Base-by-base conservation (phyloP, 2,329 filamentous ascomycete species). In the Colletotrichum noveboracense region DNA sequence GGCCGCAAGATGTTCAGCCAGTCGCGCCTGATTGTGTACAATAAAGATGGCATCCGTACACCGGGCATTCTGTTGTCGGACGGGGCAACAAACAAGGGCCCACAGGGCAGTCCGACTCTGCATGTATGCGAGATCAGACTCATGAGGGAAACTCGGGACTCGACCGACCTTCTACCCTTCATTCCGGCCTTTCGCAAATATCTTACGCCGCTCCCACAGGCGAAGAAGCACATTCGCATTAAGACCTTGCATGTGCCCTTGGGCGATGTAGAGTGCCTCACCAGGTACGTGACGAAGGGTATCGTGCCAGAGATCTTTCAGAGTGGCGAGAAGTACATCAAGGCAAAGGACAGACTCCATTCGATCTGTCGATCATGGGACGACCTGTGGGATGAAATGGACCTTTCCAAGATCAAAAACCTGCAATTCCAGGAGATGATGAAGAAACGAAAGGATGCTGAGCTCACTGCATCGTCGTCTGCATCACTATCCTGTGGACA, bases 161-260 rank as follows among this genome's bases (percentile, higher is more conserved):
- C 94, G 18, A 95, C 93, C n/a, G 96, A 98, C 81, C 88, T 97
- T 43, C 88, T 99, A 13, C 96, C 97, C 0, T 98, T 96, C 81
- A 85, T 98, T 3, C 91, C 94, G 6, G 86, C 87, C 1, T 95
- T 97, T 82, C 90, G 94, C 16, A 88, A 89, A 56, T 87, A 93
- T 61, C 92, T 97, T 78, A 90, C 93, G 13, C 87, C 90, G 14
- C 83, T 98, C 1, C 94, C 95, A 2, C 91, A 92, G 69, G 88
- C 87, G 18, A 92, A 92, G 79, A 90, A 89, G 74, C 91, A 95
- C 24, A 91, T 98, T 81, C 90, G 90, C 13, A 89, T 93, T 13
- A 94, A 94, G 82, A 90, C 91, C 3, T 86, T 90, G 6, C 92
- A 94, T 71, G 91, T 98, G 8, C 92, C 93, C 0, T 85, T 98